Conservation (phyloP, 148 eudicot genomes). For the Chenopodium album region DNA sequence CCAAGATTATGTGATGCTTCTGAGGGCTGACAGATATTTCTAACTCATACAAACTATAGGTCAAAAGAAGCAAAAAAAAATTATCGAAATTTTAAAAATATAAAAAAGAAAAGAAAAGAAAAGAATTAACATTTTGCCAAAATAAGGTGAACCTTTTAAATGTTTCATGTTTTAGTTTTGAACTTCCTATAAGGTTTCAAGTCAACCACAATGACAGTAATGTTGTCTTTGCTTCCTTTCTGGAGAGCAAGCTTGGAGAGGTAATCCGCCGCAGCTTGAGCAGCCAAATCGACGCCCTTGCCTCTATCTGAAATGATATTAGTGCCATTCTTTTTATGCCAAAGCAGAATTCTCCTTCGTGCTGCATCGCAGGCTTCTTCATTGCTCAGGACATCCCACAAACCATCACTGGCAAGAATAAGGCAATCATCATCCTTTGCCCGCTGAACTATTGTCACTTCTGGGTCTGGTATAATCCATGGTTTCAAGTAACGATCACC, state of each 20-base stretch:
- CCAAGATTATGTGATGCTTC: slow-evolving; percentile 28
- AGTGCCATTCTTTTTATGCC: slow-evolving; percentile 52
- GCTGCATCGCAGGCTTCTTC: slow-evolving; percentile 55
- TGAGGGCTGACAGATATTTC: slow-evolving; percentile 21
- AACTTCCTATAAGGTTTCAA: slow-evolving; percentile 51
- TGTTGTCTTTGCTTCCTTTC: slow-evolving; percentile 60
- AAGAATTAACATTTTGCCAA: slow-evolving; percentile 37
- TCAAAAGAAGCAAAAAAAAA: slow-evolving; percentile 12
- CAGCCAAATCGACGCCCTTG: slow-evolving; percentile 39
- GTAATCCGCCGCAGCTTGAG: slow-evolving; percentile 56
- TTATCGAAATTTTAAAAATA: neutral
- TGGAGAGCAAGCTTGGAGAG: slow-evolving; percentile 52
- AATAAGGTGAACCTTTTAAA: slow-evolving; percentile 17
- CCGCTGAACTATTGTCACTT: slow-evolving; percentile 41
- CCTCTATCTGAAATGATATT: slow-evolving; percentile 31
- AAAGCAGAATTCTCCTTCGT: slow-evolving; percentile 49
- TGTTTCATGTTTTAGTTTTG: slow-evolving; percentile 40
- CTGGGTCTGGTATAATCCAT: slow-evolving; percentile 59
- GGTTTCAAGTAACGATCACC: slow-evolving; percentile 62
- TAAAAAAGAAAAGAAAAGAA: slow-evolving; percentile 6
- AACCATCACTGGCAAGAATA: slow-evolving; percentile 57
- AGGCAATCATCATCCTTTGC: slow-evolving; percentile 55
- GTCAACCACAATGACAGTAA: slow-evolving; percentile 58
- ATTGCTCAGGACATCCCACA: slow-evolving; percentile 61
- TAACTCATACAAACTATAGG: slow-evolving; percentile 29